Evolutionary conservation across 345 rosid species (phyloP).

Genomic region (Euphorbia peplus): DNA sequence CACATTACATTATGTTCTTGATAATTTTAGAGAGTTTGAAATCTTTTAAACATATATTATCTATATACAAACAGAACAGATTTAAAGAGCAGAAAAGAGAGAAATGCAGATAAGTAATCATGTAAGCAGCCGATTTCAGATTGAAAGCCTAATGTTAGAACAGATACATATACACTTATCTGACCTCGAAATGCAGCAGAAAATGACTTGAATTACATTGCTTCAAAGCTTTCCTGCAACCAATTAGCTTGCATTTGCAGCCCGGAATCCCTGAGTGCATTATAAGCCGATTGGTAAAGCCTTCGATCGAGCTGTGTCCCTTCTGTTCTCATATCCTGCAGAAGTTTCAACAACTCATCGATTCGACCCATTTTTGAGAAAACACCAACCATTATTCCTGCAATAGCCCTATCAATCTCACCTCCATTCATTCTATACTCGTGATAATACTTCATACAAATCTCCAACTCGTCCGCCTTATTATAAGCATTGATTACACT

Average conservation of each 20-base stretch:
- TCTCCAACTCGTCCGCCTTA: conserved; percentile 54
- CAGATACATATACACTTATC: background rate
- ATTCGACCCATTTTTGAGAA: conserved; percentile 66
- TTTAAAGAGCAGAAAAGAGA: background rate
- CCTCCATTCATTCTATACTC: conserved; percentile 65
- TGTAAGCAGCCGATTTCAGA: background rate
- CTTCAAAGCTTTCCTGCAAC: conserved; percentile 58
- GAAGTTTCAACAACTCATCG: conserved; percentile 64
- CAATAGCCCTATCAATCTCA: conserved; percentile 63
- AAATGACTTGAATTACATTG: conserved; percentile 10
- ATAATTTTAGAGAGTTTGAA: no score
- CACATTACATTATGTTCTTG: no score
- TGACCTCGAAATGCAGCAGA: background rate
- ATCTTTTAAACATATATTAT: background rate
- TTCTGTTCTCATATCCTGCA: conserved; percentile 62
- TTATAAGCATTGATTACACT: conserved; percentile 65
- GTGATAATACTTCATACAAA: conserved; percentile 48
- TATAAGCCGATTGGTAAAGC: conserved; percentile 61
- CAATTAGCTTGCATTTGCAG: conserved; percentile 53
- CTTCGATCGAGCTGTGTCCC: conserved; percentile 57
- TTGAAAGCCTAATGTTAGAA: background rate
- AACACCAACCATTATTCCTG: conserved; percentile 79
- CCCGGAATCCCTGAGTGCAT: conserved; percentile 80
- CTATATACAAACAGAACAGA: background rate
- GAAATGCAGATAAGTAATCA: background rate